Percentiles rank a stretch among this genome's conserved stretches.
Conservation (phyloP, 2,329 filamentous ascomycete genomes). For the Sporothrix luriei region DNA sequence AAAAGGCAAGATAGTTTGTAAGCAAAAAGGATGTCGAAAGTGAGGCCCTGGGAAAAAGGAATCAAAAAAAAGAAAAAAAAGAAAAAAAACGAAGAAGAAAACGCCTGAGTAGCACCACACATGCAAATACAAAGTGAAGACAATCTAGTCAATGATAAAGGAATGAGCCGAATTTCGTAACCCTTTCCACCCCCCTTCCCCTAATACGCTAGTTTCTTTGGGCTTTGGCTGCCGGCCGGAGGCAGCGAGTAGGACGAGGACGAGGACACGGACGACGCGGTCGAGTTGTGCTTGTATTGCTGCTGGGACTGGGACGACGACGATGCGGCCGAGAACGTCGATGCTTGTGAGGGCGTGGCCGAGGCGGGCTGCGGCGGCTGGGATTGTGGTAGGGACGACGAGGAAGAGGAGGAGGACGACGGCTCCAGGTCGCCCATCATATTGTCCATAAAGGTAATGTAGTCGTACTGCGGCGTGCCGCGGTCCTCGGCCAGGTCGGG, state of each 20-base stretch:
- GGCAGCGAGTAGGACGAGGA: conserved; percentile 25
- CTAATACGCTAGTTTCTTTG: conserved; percentile 26
- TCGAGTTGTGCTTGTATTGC: conserved; percentile 27
- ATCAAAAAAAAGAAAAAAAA: background rate
- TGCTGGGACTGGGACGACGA: conserved; percentile 1
- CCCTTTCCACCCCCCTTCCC: too few species aligned
- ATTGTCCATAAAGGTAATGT: conserved; percentile 95
- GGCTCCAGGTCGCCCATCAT: conserved; percentile 55
- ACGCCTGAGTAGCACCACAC: background rate
- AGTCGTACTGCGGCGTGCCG: conserved; percentile 86
- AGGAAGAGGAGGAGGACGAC: conserved; percentile 39
- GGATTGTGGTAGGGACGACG: background rate
- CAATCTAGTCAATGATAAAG: background rate
- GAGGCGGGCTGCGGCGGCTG: background rate
- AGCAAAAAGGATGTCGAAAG: background rate
- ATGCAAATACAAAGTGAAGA: conserved; percentile 6
- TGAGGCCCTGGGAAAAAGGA: too few species aligned
- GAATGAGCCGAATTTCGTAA: too few species aligned
- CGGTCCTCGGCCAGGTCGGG: conserved; percentile 84
- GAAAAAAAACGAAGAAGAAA: background rate
- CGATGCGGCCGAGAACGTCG: conserved; percentile 12
- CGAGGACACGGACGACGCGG: conserved; percentile 29
- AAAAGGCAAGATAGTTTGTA: background rate
- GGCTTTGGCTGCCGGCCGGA: conserved; percentile 27
- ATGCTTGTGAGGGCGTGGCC: conserved; percentile 18